These are phyloP conservation scores for Rhizopogon vesiculosus DNA, from an alignment of 768 basidiomycete genomes.

Conservation along the genomic window DNA sequence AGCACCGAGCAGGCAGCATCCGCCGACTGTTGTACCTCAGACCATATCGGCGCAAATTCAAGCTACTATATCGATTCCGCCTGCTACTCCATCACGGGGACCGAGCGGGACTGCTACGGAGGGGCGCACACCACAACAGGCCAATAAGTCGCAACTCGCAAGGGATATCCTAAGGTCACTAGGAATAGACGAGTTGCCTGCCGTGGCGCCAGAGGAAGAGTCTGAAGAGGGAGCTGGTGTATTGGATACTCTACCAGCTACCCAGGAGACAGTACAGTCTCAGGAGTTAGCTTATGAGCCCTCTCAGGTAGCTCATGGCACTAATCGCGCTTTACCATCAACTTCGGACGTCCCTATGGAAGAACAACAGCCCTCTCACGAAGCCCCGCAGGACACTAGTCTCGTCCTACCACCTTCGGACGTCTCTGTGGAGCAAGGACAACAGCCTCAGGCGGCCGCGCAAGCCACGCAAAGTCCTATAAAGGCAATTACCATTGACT, in stretches of 20 bases:
- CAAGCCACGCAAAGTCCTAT: neutral
- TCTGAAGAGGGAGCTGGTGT: neutral
- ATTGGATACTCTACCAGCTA: neutral
- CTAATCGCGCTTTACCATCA: constrained; percentile 1
- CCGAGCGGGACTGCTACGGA: neutral
- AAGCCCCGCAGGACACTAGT: neutral
- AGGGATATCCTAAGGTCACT: constrained; percentile 54
- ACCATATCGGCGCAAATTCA: neutral
- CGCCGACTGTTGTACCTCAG: constrained; percentile 4
- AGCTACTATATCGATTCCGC: neutral
- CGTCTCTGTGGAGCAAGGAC: neutral
- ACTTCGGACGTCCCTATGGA: neutral
- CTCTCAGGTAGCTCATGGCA: neutral
- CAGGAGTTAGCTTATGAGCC: neutral
- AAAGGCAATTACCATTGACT: neutral
- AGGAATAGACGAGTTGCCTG: constrained; percentile 14
- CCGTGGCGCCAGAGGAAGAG: constrained; percentile 1
- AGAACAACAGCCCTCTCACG: neutral
- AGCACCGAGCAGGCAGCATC: neutral
- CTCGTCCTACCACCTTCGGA: neutral
- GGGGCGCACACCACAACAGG: constrained; percentile 32
- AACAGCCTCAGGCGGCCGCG: neutral
- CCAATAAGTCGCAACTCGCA: constrained; percentile 48
- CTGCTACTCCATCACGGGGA: constrained; percentile 8
- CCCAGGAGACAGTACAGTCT: neutral